Base-by-base conservation (phyloP, 2,329 filamentous ascomycete species). In the Paecilomyces sp. region DNA sequence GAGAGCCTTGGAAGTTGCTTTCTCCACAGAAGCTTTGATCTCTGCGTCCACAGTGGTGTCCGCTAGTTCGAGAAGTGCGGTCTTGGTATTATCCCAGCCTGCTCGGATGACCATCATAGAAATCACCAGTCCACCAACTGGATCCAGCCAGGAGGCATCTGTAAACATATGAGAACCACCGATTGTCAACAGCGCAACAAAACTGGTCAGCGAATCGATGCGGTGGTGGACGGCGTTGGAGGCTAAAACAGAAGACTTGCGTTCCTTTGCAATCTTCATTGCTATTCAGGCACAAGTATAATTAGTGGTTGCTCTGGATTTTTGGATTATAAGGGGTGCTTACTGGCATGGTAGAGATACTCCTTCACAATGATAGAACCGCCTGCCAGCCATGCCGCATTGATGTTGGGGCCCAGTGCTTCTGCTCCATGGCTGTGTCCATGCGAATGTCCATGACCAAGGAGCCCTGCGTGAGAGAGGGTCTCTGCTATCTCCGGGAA, bases 181-280 rank as follows among this genome's bases (percentile, higher is more conserved):
- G 68, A 99, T 96, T 25, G 91, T 93, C 60, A 89, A 82, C 31
- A 97, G 83, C 1, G 94, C 95, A 59, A 97, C 94, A 67, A 97
- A 90, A 65, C 93, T 93, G 1, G 94, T 99, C 59, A 97, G 83
- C 60, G 92, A 96, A 76, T 99, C 94, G 71, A 99, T 88, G 62
- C 94, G 91, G 79, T 97, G 94, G 77, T 99, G 94, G 65, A 97
- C 84, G 61, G 94, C 93, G 71, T 99, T 99, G 60, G 92, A 97
- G 47, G 93, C 92, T 25, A 99, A 85, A 61, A 99, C 92, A 6
- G 92, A 95, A 12, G 93, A 97, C 72, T 96, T 96, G 74, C 93
- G 90, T 76, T 96, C 91, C 67, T 87, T 87, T 54, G 94, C 94
- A 62, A 99, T 86, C 79, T 97, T 97, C 88, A 97, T 95, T 57